Conservation (phyloP, 805 yeast genomes). For the Candida arabinofermentans region DNA sequence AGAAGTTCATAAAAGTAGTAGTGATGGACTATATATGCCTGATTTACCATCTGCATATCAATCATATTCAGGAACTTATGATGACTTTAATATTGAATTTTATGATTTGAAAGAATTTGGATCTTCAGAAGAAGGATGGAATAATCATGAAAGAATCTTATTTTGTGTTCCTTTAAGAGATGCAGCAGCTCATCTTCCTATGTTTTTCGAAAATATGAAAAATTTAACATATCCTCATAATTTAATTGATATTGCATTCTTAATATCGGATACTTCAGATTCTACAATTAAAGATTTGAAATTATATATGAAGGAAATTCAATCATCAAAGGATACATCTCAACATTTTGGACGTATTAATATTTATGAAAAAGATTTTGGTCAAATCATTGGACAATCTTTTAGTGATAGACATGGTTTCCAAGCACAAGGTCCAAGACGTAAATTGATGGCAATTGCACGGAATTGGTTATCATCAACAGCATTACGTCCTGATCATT, state of each 20-base stretch:
- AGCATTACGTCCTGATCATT: conserved; percentile 82
- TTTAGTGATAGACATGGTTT: conserved; percentile 90
- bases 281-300: conserved; percentile 70
- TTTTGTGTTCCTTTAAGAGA: conserved; percentile 90
- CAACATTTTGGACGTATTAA: conserved; percentile 77
- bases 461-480: conserved; percentile 87
- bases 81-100: conserved; percentile 48
- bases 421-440: conserved; percentile 88
- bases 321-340: conserved; percentile 53
- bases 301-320: conserved; percentile 56
- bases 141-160: conserved; percentile 68
- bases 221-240: conserved; percentile 85
- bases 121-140: conserved; percentile 67
- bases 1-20: conserved; percentile 1
- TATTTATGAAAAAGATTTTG: conserved; percentile 85
- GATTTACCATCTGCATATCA: conserved; percentile 32
- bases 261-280: conserved; percentile 87
- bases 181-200: conserved; percentile 84
- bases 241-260: conserved; percentile 75
- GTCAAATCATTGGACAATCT: conserved; percentile 86
- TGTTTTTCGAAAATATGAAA: conserved; percentile 80
- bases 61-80: conserved; percentile 22
- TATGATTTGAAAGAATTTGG: conserved; percentile 67
- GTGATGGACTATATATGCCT: conserved; percentile 26
- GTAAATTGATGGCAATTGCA: conserved; percentile 91